Conservation (phyloP, 805 yeast genomes). For the Ogataea pini region DNA sequence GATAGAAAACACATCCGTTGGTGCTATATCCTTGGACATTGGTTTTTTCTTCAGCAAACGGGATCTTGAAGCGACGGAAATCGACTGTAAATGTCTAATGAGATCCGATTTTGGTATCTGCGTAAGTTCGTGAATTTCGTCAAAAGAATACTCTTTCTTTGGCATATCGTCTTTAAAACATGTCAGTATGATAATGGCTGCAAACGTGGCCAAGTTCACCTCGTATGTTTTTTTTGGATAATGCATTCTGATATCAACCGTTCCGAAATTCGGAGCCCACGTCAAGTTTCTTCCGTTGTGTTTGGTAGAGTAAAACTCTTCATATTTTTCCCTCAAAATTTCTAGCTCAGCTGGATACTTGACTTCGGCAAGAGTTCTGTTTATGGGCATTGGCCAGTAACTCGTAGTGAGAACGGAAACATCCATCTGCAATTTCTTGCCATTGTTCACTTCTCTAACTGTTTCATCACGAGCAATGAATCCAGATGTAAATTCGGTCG, state of each 20-base stretch:
- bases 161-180: conserved; percentile 61
- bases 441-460: conserved; percentile 25
- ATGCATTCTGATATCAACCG: conserved; percentile 73
- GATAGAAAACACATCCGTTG: conserved; percentile 62
- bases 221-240: conserved; percentile 73
- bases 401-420: conserved; percentile 59
- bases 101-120: conserved; percentile 74
- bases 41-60: conserved; percentile 75
- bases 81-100: conserved; percentile 74
- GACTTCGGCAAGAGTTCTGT: conserved; percentile 36
- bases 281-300: conserved; percentile 59
- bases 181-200: conserved; percentile 68
- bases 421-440: conserved; percentile 43
- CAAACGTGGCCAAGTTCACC: conserved; percentile 75
- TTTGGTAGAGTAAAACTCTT: conserved; percentile 48
- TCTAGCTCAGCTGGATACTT: conserved; percentile 47
- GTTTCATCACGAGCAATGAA: conserved; percentile 19
- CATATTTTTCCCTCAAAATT: conserved; percentile 46
- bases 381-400: conserved; percentile 65
- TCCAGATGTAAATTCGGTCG: conserved; percentile 39
- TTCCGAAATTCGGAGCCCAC: conserved; percentile 87
- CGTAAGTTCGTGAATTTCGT: conserved; percentile 65
- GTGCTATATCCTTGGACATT: conserved; percentile 66
- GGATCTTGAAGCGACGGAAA: conserved; percentile 80
- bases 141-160: conserved; percentile 50